Conservation (phyloP, 2,329 filamentous ascomycete species). For the Pseudocercospora cruenta region DNA sequence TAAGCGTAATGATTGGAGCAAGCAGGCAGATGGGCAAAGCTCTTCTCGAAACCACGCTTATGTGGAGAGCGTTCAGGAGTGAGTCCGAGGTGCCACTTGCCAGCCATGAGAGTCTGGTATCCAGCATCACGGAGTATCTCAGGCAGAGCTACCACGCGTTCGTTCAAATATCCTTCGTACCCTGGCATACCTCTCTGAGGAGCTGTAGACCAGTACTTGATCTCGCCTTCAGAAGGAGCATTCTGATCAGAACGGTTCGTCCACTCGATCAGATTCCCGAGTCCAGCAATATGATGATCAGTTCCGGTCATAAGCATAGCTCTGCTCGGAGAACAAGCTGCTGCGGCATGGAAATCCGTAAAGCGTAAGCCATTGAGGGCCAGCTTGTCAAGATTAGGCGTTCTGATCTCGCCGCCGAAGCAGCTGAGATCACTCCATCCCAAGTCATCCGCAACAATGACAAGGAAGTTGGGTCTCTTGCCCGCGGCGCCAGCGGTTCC, state of each 20-base stretch:
- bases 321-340: constrained; percentile 66
- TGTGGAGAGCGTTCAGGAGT: constrained; percentile 60
- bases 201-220: constrained; percentile 52
- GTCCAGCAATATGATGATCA: constrained; percentile 62
- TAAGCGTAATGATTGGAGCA: constrained; percentile 63
- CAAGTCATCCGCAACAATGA: constrained; percentile 47
- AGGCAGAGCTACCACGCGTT: constrained; percentile 60
- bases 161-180: constrained; percentile 67
- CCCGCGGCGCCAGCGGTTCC: constrained; percentile 32
- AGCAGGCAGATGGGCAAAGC: constrained; percentile 63
- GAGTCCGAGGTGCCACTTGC: constrained; percentile 67
- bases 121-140: constrained; percentile 62
- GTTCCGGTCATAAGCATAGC: constrained; percentile 70
- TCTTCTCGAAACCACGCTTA: constrained; percentile 62
- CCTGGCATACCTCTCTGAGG: constrained; percentile 62
- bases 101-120: constrained; percentile 64
- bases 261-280: constrained; percentile 64
- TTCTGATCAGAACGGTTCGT: constrained; percentile 59
- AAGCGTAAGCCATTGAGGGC: constrained; percentile 57
- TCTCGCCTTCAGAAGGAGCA: constrained; percentile 53
- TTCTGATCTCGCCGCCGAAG: constrained; percentile 65
- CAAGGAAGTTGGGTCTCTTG: constrained; percentile 63
- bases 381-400: constrained; percentile 61
- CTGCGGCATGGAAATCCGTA: constrained; percentile 67
- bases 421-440: constrained; percentile 57